phyloP scores from a whole-genome alignment of 1,139 yeast species.

The Casaregolazyma lundiana region DNA sequence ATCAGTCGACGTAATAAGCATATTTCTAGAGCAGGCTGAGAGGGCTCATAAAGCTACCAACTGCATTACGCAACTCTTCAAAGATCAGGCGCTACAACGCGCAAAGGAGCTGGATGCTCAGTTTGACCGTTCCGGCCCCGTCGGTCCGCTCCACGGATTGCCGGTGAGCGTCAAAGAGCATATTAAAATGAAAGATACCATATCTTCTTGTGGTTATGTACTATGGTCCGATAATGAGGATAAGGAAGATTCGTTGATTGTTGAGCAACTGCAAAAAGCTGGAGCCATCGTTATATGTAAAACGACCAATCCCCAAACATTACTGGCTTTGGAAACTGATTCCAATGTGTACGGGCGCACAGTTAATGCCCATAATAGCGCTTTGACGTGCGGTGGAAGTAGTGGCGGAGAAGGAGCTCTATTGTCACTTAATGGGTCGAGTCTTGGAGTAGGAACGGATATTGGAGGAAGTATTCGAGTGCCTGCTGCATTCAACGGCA shows the following conservation, averaged over 20 bases:
- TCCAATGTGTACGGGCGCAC: slow-evolving; percentile 39
- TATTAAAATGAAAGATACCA: slow-evolving; percentile 48
- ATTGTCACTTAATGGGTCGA: slow-evolving; percentile 42
- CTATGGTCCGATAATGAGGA: slow-evolving; percentile 25
- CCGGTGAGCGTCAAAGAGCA: slow-evolving; percentile 79
- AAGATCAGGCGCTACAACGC: slow-evolving; percentile 42
- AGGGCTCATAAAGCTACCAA: slow-evolving; percentile 26
- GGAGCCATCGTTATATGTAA: slow-evolving; percentile 49
- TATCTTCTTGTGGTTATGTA: slow-evolving; percentile 36
- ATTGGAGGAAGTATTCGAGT: slow-evolving; percentile 75
- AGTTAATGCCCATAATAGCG: slow-evolving; percentile 50
- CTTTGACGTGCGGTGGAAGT: slow-evolving; percentile 62
- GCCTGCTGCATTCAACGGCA: slow-evolving; percentile 69
- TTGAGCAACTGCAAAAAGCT: slow-evolving; percentile 31
- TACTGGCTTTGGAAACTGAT: slow-evolving; percentile 11
- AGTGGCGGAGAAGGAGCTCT: slow-evolving; percentile 75
- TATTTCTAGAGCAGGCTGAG: slow-evolving; percentile 30
- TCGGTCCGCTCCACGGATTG: slow-evolving; percentile 75
- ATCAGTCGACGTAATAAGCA: background rate
- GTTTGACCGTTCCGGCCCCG: slow-evolving; percentile 48
- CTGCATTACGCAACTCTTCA: slow-evolving; percentile 55
- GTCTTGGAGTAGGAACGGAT: slow-evolving; percentile 68
- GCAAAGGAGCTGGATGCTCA: slow-evolving; percentile 54
- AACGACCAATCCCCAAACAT: slow-evolving; percentile 9
- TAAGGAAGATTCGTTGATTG: slow-evolving; percentile 12